Evolutionary conservation across 2,329 filamentous ascomycete species (phyloP), one percentile per base, ranked within the genome.

Genomic region (Pestalotiopsis sp.): DNA sequence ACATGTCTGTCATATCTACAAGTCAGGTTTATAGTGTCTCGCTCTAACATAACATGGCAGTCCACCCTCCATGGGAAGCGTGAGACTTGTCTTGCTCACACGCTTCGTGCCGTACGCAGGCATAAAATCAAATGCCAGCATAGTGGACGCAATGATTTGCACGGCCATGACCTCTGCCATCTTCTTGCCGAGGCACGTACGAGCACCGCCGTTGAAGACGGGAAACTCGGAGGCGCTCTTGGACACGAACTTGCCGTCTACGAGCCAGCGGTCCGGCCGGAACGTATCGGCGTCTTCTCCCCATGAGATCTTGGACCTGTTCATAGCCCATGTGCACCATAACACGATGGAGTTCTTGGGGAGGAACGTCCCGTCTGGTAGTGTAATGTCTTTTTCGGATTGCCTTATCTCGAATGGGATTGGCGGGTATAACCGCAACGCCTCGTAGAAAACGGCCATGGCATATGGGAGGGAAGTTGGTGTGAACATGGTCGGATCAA

Each of bases 351-450:
- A 82, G 13, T 80, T 76, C 36, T 78, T 75, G 0, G 88, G 88
- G 3, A 92, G 81, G 61, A 82, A 84, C 0, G 89, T 91, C 3
- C 88, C 88, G 72, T 91, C 89, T 0, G 89, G 89, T 2, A 92
- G 81, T 0, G 83, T 86, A 3, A 84, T 85, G 20, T 82, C 76
- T 66, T 81, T 75, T 27, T 84, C 82, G 69, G 84, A 84, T 77
- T 92, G 88, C 75, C 89, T 90, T 71, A 92, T 86, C 74, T 92
- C 90, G 70, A 92, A 88, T 1, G 90, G 90, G 36, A 92, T 86
- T 2, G 89, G 89, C 2, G 90, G 90, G 71, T 87, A 90, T 6
- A 91, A 80, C 3, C 90, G 85, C 2, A 92, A 79, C 2, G 86
- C 77, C 74, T 92, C 90, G 76, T 90, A 88, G 74, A 91, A 90